Evolutionary conservation across 148 eudicot species (phyloP), one percentile per base, ranked within the genome.

Genomic region (Heliosperma pusillum): DNA sequence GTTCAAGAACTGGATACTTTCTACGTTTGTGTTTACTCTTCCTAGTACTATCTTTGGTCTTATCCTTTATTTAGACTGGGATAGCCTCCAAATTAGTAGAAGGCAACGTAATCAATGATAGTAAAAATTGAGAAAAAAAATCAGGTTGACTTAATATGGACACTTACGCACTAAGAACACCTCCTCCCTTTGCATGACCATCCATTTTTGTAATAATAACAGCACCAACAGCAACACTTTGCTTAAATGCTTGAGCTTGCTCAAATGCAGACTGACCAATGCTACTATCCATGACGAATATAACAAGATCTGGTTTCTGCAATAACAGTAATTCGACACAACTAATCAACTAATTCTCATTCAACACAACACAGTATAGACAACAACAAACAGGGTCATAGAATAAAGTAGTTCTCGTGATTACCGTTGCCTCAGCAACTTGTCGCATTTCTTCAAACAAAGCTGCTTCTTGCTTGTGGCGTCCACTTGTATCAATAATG

Each of bases 131-230:
- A 61, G 21, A 2, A 58, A 16, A 26, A n/a, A 7, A 42, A 3
- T 11, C 42, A 80, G 42, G 9, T 24, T 11, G 21, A 5, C 70
- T 53, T 17, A 44, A 52, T 33, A 68, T 69, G 24, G 65, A 30
- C 42, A 93, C 98, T 92, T 88, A 95, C 97, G 99, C 99, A 86
- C 99, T 95, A 80, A 95, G 90, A 76, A 97, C 94, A 82, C 99
- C 97, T 80, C 99, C 99, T 82, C 99, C 99, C 87, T 95, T 95
- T 30, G 97, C 99, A 87, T 92, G 99, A 66, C 99, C 97, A 84
- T 95, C 99, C 99, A 95, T 95, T 80, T 95, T 95, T 55, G 99
- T 95, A 50, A 95, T 80, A 75, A 95, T 95, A 81, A 95, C 99
- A 74, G 99, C 97, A 65, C 99, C 99, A 81, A 95, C 99, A 17